Evolutionary conservation across 2,329 filamentous ascomycete genomes (phyloP).

Genomic region (Apiospora sp.): DNA sequence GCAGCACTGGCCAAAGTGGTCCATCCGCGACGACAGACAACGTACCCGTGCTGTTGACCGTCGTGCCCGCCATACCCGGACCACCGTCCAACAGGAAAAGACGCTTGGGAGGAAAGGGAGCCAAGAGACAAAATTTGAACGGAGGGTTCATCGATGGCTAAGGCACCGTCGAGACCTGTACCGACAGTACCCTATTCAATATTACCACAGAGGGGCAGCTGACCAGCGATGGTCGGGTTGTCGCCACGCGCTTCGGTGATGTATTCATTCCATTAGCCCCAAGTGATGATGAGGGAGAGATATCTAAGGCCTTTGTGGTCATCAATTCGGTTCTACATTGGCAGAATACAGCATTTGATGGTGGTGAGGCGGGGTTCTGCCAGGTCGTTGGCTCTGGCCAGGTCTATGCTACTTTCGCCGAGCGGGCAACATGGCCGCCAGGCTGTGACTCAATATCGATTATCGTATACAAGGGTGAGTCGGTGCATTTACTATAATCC

Average conservation of each 20-base stretch:
- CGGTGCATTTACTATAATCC: accelerated
- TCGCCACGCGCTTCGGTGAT: not conserved
- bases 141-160: not conserved
- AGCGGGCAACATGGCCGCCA: not conserved
- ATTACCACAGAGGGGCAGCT: not conserved
- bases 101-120: not conserved
- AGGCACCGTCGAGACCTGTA: not conserved
- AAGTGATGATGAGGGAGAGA: not conserved
- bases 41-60: not conserved
- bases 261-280: not conserved
- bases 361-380: not conserved
- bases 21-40: not conserved
- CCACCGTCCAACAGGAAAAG: not conserved
- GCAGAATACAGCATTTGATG: not conserved
- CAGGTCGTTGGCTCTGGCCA: not conserved
- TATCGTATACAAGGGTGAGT: not conserved
- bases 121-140: not conserved
- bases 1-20: too few species aligned
- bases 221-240: not conserved
- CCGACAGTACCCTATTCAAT: not conserved
- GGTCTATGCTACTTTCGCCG: not conserved
- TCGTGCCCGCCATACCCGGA: not conserved
- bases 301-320: not conserved
- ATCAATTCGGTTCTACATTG: not conserved
- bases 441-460: not conserved